Conservation (phyloP, 106 monocot genomes). For the Dioscorea zingiberensis region DNA sequence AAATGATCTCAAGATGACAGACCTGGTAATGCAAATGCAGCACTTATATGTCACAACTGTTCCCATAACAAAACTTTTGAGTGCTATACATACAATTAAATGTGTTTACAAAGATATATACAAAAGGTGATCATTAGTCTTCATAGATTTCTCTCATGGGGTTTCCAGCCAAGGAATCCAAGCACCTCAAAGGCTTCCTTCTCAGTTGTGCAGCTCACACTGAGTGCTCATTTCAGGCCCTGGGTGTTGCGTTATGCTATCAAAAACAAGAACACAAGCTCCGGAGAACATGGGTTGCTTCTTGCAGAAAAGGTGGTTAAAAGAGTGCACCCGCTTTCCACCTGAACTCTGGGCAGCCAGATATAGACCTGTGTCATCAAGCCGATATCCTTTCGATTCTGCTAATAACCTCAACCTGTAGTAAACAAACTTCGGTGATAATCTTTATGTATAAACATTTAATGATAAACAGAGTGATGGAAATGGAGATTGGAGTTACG, state of each 20-base stretch:
- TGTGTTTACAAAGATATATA: too few relatives aligned
- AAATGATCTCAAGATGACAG: too few relatives aligned
- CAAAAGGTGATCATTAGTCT: too few relatives aligned
- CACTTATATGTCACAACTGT: too few relatives aligned
- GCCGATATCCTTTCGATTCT: conserved; percentile 89
- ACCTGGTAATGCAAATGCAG: too few relatives aligned
- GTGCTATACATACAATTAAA: too few relatives aligned
- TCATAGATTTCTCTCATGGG: conserved; percentile 91
- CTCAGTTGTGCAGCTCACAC: conserved; percentile 59
- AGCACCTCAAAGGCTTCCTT: conserved; percentile 87
- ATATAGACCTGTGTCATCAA: conserved; percentile 91
- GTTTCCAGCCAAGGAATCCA: conserved; percentile 94
- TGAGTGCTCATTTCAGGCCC: conserved; percentile 48
- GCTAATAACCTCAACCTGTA: conserved; percentile 87
- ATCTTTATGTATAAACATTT: not conserved
- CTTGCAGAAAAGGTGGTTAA: not conserved
- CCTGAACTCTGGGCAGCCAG: conserved; percentile 49
- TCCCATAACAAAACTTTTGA: too few relatives aligned
- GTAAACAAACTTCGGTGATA: not conserved
- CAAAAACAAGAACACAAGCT: not conserved
- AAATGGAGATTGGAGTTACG: not conserved
- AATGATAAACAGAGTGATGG: not conserved
- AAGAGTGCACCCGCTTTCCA: conserved; percentile 42
- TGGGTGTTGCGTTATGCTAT: conserved; percentile 13
- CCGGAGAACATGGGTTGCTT: not conserved